These are phyloP conservation scores for California macrophylla DNA, from an alignment of 441 rosid species.

Conservation along the genomic window DNA sequence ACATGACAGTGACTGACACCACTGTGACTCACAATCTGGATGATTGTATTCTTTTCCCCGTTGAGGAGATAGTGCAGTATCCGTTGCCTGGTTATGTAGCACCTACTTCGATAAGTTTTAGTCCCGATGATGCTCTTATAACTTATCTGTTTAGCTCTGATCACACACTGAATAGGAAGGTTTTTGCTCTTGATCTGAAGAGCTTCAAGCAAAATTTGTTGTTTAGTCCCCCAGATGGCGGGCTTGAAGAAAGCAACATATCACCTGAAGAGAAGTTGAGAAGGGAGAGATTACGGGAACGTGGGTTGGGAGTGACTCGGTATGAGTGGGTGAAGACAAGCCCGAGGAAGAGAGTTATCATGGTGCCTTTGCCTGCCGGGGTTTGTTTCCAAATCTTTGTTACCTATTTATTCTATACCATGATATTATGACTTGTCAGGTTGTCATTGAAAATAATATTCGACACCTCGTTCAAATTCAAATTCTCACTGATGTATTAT, in stretches of 20 bases:
- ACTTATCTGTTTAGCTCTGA: constrained; percentile 71
- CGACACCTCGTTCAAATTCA: not conserved
- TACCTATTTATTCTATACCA: not conserved
- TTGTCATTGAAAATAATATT: not conserved
- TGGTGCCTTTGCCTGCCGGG: constrained; percentile 93
- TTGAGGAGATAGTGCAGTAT: constrained; percentile 74
- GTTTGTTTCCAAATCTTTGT: constrained; percentile 35
- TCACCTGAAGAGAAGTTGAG: constrained; percentile 81
- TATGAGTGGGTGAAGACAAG: constrained; percentile 84
- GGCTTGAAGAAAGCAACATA: constrained; percentile 79
- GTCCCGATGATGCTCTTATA: constrained; percentile 65
- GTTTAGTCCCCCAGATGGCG: constrained; percentile 80
- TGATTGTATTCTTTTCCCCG: constrained; percentile 40
- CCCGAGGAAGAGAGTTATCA: constrained; percentile 51
- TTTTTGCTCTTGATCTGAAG: constrained; percentile 54
- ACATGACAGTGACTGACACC: constrained; percentile 54
- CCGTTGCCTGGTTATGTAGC: constrained; percentile 83
- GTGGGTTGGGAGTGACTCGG: constrained; percentile 89
- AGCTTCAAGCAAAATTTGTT: constrained; percentile 44
- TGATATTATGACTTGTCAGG: not conserved
- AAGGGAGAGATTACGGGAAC: constrained; percentile 83
- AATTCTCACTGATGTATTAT: not conserved
- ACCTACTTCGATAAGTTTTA: constrained; percentile 66
- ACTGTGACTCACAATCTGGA: constrained; percentile 29
- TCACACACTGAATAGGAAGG: constrained; percentile 52